Evolutionary conservation across 148 eudicot species (phyloP).

Genomic region (Amaranthus palmeri): DNA sequence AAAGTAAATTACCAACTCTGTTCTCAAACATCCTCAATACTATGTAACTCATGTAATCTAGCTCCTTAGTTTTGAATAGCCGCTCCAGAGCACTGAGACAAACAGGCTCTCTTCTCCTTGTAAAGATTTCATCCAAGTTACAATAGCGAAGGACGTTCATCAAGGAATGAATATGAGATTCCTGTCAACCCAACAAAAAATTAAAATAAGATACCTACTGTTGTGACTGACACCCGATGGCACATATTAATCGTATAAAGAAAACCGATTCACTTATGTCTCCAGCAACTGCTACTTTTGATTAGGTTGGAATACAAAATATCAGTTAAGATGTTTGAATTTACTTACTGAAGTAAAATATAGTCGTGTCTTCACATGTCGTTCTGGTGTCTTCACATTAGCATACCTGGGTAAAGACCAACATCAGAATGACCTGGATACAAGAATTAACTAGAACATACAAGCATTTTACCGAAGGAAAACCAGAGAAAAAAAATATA

Average conservation of each 20-base stretch:
- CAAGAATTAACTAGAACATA: not conserved
- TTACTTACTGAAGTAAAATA: constrained; percentile 90
- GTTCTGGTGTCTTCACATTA: constrained; percentile 85
- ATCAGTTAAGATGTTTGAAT: not conserved
- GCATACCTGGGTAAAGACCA: constrained; percentile 60
- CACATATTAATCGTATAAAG: not conserved
- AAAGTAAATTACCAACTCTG: constrained; percentile 44
- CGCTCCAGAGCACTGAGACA: constrained; percentile 75
- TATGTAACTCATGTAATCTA: constrained; percentile 91
- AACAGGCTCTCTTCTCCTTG: constrained; percentile 80
- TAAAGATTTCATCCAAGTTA: constrained; percentile 89
- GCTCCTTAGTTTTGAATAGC: constrained; percentile 76
- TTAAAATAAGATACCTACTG: not conserved
- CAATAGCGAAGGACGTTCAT: constrained; percentile 98
- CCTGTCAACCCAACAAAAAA: constrained; percentile 44
- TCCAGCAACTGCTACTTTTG: too few relatives aligned
- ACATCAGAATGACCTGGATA: not conserved
- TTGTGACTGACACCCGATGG: not conserved
- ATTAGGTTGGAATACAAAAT: too few relatives aligned
- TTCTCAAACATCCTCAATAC: constrained; percentile 95
- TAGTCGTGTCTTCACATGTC: constrained; percentile 94
- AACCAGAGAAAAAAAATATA: constrained; percentile 3
- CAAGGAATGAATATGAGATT: constrained; percentile 95
- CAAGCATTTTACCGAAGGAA: not conserved
- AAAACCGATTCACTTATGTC: not conserved